Conservation (phyloP, 1,284 basidiomycete genomes). For the Gymnopus androsaceus region DNA sequence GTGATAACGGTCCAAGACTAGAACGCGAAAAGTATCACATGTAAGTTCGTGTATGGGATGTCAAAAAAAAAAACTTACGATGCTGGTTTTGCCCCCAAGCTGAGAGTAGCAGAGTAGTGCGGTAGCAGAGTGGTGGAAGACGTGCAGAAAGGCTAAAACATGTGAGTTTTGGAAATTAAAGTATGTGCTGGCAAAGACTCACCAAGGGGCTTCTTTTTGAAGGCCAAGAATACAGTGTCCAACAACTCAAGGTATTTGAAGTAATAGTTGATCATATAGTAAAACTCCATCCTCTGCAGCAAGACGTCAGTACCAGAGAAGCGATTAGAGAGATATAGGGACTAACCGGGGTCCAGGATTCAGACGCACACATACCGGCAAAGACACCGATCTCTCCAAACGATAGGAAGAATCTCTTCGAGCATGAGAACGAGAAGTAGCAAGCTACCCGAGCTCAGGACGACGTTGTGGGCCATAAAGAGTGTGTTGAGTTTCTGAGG, state of each 20-base stretch:
- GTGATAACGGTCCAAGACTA: conserved; percentile 98
- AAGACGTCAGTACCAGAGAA: conserved; percentile 14
- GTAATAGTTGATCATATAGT: conserved; percentile 98
- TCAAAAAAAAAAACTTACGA: conserved; percentile 52
- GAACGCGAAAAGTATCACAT: conserved; percentile 13
- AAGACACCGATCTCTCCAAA: conserved; percentile 72
- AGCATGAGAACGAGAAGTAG: conserved; percentile 85
- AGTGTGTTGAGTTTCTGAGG: conserved; percentile 81
- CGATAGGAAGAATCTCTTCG: conserved; percentile 85
- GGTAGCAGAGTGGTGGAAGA: conserved; percentile 99
- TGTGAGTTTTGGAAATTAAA: conserved; percentile 7
- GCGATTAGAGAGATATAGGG: conserved; percentile 15
- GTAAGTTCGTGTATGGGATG: background rate
- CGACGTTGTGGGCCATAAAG: conserved; percentile 92
- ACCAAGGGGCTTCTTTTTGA: conserved; percentile 98
- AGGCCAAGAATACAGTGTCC: conserved; percentile 95
- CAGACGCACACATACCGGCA: conserved; percentile 76
- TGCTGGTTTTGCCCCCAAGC: conserved; percentile 88
- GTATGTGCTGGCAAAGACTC: conserved; percentile 12
- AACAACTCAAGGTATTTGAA: conserved; percentile 94
- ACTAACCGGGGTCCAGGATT: conserved; percentile 85
- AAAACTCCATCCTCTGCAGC: conserved; percentile 78
- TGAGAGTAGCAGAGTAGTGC: conserved; percentile 94
- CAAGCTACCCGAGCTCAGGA: conserved; percentile 82
- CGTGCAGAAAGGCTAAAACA: conserved; percentile 86